Percentiles rank a stretch among this genome's conserved stretches.
Evolutionary conservation across 108 stramenopile species (phyloP).

Genomic region (Stephanodiscus minutulus): DNA sequence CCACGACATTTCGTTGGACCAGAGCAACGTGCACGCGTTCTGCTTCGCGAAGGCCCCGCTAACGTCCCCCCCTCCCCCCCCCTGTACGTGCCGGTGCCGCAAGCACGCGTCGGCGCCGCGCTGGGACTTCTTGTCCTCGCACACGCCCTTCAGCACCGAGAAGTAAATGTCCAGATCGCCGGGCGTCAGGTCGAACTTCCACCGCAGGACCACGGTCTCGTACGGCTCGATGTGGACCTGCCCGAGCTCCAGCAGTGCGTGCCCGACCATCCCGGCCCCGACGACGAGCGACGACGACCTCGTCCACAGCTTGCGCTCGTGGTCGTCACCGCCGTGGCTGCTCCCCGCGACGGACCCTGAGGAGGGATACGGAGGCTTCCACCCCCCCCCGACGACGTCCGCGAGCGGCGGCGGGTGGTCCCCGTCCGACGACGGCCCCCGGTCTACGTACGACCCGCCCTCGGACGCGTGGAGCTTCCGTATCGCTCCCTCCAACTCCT

Average conservation of each 20-base stretch:
- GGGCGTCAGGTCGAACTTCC: constrained; percentile 86
- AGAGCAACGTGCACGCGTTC: constrained; percentile 79
- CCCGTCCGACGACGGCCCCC: not conserved
- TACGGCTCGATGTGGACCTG: constrained; percentile 46
- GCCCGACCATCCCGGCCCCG: constrained; percentile 75
- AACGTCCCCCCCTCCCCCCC: constrained; percentile 82
- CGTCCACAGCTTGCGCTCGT: constrained; percentile 56
- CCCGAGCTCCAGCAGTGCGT: constrained; percentile 53
- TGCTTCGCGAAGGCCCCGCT: constrained; percentile 75
- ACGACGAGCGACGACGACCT: constrained; percentile 74
- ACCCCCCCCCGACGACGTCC: not conserved
- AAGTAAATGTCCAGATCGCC: constrained; percentile 68
- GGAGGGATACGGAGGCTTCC: not conserved
- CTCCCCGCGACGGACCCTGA: constrained; percentile 18
- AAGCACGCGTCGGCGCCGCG: constrained; percentile 59
- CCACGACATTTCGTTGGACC: constrained; percentile 87
- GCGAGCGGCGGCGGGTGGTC: not conserved
- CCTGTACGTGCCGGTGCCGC: constrained; percentile 51
- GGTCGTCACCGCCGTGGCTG: not conserved
- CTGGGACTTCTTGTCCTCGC: constrained; percentile 56
- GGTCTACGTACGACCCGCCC: not conserved
- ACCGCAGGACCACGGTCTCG: constrained; percentile 73
- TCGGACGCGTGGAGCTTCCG: not conserved
- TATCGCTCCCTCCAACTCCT: constrained; percentile 40
- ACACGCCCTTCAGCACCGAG: constrained; percentile 75